Evolutionary conservation across 2,329 filamentous ascomycete species (phyloP).

Genomic region (Lecanicillium sp.): DNA sequence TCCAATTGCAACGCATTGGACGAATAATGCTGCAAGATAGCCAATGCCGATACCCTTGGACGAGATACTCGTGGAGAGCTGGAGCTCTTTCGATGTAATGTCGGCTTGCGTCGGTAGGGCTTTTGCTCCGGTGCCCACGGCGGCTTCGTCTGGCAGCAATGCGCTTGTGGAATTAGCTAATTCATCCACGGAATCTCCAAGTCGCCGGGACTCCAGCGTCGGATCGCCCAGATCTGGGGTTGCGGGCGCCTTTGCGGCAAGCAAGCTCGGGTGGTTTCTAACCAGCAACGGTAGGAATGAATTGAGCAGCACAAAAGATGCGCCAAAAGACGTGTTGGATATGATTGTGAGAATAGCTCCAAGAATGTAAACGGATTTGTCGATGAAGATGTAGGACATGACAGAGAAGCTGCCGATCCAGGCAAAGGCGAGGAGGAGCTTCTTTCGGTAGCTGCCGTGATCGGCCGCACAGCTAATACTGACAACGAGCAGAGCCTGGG

Average conservation of each 20-base stretch:
- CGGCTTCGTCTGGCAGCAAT: slow-evolving; percentile 35
- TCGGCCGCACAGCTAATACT: slow-evolving; percentile 96
- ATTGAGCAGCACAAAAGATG: slow-evolving; percentile 91
- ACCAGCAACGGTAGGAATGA: slow-evolving; percentile 91
- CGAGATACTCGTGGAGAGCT: slow-evolving; percentile 83
- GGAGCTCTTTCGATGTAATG: slow-evolving; percentile 60
- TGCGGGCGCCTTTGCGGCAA: slow-evolving; percentile 22
- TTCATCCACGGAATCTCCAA: slow-evolving; percentile 29
- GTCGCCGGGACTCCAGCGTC: slow-evolving; percentile 28
- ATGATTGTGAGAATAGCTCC: slow-evolving; percentile 81
- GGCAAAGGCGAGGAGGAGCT: slow-evolving; percentile 77
- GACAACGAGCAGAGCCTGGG: slow-evolving; percentile 87
- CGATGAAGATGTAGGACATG: slow-evolving; percentile 81
- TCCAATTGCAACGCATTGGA: slow-evolving; percentile 76
- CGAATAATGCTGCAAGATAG: slow-evolving; percentile 77
- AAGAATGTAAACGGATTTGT: slow-evolving; percentile 69
- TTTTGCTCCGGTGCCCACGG: slow-evolving; percentile 24
- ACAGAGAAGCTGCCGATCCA: slow-evolving; percentile 74
- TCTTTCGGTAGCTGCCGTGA: slow-evolving; percentile 88
- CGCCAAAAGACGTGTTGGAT: slow-evolving; percentile 89
- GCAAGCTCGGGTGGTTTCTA: slow-evolving; percentile 64
- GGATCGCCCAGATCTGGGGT: slow-evolving; percentile 28
- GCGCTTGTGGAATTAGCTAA: slow-evolving; percentile 40
- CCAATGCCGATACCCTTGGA: slow-evolving; percentile 91
- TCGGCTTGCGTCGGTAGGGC: slow-evolving; percentile 39